A percentile compares a stretch with the other conserved stretches of the same genome.
Conservation (phyloP, 208 protist species). For the Trypanosoma melophagium region DNA sequence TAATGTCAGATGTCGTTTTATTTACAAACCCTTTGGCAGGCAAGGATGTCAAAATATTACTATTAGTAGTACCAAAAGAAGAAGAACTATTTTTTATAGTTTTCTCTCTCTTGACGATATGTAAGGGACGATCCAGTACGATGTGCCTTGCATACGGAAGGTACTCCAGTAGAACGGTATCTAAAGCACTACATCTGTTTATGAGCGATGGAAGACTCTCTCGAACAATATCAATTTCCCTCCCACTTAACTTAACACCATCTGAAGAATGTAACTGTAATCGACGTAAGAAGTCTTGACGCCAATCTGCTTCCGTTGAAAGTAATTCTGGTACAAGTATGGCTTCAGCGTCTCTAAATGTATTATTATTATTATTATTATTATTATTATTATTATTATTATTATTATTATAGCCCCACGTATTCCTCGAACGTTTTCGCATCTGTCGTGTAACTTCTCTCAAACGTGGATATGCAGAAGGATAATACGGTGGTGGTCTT, state of each 20-base stretch:
- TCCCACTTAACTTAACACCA: not conserved
- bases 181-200: slow-evolving; percentile 47
- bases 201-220: slow-evolving; percentile 50
- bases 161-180: slow-evolving; percentile 60
- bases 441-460: slow-evolving; percentile 28
- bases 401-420: too few species aligned
- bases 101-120: too few species aligned
- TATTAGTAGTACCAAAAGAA: not conserved
- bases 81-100: too few species aligned
- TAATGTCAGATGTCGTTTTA: not conserved
- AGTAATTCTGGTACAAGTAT: not conserved
- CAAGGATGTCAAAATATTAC: not conserved
- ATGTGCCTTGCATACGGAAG: slow-evolving; percentile 60
- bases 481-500: slow-evolving; percentile 62
- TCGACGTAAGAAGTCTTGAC: slow-evolving; percentile 17
- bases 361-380: not conserved
- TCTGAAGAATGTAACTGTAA: slow-evolving; percentile 5
- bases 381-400: too few species aligned
- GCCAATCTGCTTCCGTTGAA: slow-evolving; percentile 18
- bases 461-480: slow-evolving; percentile 59
- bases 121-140: slow-evolving; percentile 37
- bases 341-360: not conserved
- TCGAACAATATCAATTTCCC: slow-evolving; percentile 62
- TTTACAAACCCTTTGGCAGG: too few species aligned
- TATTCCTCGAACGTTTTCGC: slow-evolving; percentile 4